A percentile compares a stretch with the other conserved stretches of the same genome.
phyloP scores from a whole-genome alignment of 768 basidiomycete genomes.

The Trichaptum fuscoviolaceum region DNA sequence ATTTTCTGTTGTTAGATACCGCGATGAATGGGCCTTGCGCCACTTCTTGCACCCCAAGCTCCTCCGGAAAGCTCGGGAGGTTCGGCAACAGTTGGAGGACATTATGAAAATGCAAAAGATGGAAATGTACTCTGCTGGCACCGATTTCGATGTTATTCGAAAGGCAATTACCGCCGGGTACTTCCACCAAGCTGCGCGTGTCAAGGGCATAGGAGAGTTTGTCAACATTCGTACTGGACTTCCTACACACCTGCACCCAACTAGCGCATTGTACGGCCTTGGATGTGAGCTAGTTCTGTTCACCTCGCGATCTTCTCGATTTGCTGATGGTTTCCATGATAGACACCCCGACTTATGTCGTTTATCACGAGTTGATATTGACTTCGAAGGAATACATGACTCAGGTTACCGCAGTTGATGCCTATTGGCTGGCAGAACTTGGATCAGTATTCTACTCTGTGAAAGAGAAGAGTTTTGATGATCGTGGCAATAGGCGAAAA shows the following conservation, averaged over 20 bases:
- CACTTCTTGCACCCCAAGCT: constrained; percentile 98
- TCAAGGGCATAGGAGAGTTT: constrained; percentile 99
- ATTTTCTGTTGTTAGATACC: constrained; percentile 46
- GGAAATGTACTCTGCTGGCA: constrained; percentile 85
- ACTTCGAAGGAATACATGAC: constrained; percentile 99
- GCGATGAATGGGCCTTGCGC: constrained; percentile 91
- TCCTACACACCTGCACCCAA: constrained; percentile 94
- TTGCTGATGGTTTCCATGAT: constrained; percentile 12
- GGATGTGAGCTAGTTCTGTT: constrained; percentile 60
- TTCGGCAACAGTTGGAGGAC: constrained; percentile 92
- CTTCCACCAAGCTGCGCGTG: constrained; percentile 97
- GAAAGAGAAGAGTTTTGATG: constrained; percentile 97
- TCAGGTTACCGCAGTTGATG: constrained; percentile 95
- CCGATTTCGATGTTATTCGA: constrained; percentile 89
- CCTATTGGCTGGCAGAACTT: constrained; percentile 95
- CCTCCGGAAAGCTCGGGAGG: constrained; percentile 91
- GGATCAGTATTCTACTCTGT: constrained; percentile 98
- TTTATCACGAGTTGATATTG: constrained; percentile 94
- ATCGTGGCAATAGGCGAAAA: constrained; percentile 66
- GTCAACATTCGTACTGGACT: constrained; percentile 94
- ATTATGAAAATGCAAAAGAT: constrained; percentile 99
- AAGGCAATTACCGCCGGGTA: constrained; percentile 98
- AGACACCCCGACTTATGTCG: constrained; percentile 95
- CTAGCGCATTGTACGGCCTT: constrained; percentile 92
- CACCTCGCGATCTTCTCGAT: not conserved